Base-by-base conservation (phyloP, 148 eudicot species). In the Vaccinium vitisidaea region DNA sequence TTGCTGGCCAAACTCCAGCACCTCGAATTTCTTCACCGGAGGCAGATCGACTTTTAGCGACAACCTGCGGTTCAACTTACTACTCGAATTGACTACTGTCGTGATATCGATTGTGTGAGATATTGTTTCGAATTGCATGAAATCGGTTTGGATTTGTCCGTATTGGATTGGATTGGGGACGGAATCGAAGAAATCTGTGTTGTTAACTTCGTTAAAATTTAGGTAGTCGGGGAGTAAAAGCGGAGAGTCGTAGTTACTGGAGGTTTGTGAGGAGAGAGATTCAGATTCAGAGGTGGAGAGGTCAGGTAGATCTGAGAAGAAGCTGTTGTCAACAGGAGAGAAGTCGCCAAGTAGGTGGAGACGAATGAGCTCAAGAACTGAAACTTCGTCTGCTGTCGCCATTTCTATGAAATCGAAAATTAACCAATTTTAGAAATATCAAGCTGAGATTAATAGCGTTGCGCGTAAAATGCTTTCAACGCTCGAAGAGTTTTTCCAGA, bases 301-400 rank as follows among this genome's bases (percentile, higher is more conserved):
- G n/a, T 21, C 23, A 13, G 25, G 32, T 39, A n/a, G 53, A 23
- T 49, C 49, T 1, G 48, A 63, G 16, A 80, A 59, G 77, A 85
- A 84, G 82, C 23, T 1, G 55, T 53, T 74, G 6, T 32, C 85
- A 5, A 88, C 8, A 0, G 92, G 92, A 4, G 92, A 92, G 63
- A 86, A 87, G 21, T 89, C 90, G 59, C 81, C 87, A 67, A 91
- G 81, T n/a, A 92, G 88, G 19, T 90, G 91, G 2, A 85, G 82
- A 52, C 86, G 55, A 80, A 92, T 92, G 82, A 88, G 85, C 49
- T 90, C 89, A 1, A 91, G 83, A 77, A 88, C 88, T 9, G 84
- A 55, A 14, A 86, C 46, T 65, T 91, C 84, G 23, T 86, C 80
- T 0, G 69, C 23, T 8, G 84, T 82, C 81, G 89, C 86, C 90